Conservation (phyloP, 345 rosid genomes). For the Anacardium occidentale region DNA sequence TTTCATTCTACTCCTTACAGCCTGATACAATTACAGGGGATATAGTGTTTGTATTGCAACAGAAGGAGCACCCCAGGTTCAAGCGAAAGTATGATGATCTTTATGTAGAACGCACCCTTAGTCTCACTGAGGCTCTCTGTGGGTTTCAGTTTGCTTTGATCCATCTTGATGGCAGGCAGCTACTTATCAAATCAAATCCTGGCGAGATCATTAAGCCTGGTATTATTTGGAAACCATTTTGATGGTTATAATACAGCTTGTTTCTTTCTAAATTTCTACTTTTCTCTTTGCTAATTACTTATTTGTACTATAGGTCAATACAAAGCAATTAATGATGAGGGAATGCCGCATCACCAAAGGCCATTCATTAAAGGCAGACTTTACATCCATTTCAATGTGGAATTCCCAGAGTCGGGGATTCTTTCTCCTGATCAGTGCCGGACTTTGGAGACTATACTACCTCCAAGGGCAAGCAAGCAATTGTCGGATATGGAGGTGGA, state of each 20-base stretch:
- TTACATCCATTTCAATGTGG: constrained; percentile 56
- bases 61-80: constrained; percentile 54
- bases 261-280: not conserved
- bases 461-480: constrained; percentile 35
- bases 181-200: constrained; percentile 56
- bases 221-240: not conserved
- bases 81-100: constrained; percentile 49
- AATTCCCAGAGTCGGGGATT: constrained; percentile 52
- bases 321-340: constrained; percentile 56
- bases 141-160: constrained; percentile 62
- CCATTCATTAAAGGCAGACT: constrained; percentile 71
- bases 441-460: constrained; percentile 51
- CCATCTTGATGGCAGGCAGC: constrained; percentile 68
- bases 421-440: constrained; percentile 48
- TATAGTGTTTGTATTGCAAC: constrained; percentile 50
- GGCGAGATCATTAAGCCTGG: constrained; percentile 70
- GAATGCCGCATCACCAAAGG: constrained; percentile 56
- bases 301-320: constrained; percentile 37
- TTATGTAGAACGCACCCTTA: constrained; percentile 39
- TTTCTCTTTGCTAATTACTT: not conserved
- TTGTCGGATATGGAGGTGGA: constrained; percentile 60
- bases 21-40: constrained; percentile 49
- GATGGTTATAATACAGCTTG: not conserved
- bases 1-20: constrained; percentile 23
- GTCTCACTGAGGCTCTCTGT: constrained; percentile 63